These are phyloP conservation scores for Raphanus raphanistrum DNA, from an alignment of 345 rosid genomes.

Conservation along the genomic window DNA sequence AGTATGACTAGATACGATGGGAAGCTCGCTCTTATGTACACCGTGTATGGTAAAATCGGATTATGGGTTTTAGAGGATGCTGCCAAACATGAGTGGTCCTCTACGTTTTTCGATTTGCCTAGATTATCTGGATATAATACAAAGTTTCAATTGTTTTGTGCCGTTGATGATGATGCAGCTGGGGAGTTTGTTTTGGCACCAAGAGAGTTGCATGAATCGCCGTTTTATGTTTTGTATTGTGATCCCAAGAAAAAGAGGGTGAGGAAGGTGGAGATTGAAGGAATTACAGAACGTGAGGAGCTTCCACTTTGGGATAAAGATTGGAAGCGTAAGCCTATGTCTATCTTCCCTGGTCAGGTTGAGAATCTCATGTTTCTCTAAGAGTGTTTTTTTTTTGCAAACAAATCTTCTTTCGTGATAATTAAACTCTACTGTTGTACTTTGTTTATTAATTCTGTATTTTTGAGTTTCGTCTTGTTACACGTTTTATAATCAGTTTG, in stretches of 20 bases:
- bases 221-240: conserved; percentile 10
- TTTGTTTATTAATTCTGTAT: not conserved
- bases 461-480: not conserved
- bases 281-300: not conserved
- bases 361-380: not conserved
- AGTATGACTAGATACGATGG: conserved; percentile 7
- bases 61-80: conserved; percentile 12
- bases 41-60: not conserved
- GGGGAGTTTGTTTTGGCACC: conserved; percentile 22
- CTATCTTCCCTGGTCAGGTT: not conserved
- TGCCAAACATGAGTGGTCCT: not conserved
- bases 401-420: not conserved
- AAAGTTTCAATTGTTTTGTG: not conserved
- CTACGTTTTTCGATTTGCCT: not conserved
- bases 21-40: not conserved
- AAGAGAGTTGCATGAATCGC: not conserved
- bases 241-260: conserved; percentile 1
- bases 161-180: not conserved
- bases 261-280: conserved; percentile 5
- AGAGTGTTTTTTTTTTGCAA: not conserved
- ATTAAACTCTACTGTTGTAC: not conserved
- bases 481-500: not conserved
- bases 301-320: not conserved
- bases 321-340: not conserved
- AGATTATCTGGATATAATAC: not conserved